Percentiles rank a stretch among this genome's conserved stretches.
Conservation (phyloP, 768 basidiomycete species). For the Russula griseocarnosa region DNA sequence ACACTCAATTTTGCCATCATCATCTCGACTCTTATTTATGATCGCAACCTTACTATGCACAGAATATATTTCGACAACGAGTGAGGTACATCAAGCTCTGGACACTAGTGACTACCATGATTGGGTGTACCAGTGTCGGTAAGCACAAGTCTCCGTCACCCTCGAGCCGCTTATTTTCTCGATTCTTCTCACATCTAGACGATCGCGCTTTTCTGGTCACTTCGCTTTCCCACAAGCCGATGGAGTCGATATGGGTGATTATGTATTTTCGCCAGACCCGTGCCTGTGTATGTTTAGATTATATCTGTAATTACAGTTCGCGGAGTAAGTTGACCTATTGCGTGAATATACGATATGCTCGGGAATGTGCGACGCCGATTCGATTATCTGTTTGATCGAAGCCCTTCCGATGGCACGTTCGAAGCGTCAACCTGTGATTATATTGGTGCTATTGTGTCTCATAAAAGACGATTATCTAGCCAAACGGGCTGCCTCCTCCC, state of each 20-base stretch:
- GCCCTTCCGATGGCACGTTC: neutral
- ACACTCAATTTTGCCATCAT: neutral
- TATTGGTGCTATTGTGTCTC: neutral
- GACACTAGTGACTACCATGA: neutral
- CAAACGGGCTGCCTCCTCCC: neutral
- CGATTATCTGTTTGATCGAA: conserved; percentile 4
- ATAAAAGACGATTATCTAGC: neutral
- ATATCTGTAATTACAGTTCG: neutral
- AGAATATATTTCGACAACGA: neutral
- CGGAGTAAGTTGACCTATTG: neutral
- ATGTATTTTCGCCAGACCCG: neutral
- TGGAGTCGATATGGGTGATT: neutral
- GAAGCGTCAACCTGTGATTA: neutral
- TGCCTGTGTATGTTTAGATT: neutral
- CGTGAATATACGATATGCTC: neutral
- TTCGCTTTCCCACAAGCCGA: neutral
- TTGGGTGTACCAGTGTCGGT: neutral
- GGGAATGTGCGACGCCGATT: conserved; percentile 1
- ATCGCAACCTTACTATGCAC: neutral
- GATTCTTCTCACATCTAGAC: neutral
- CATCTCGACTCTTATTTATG: neutral
- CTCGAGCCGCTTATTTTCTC: neutral
- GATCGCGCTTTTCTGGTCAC: neutral
- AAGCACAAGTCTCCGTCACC: neutral
- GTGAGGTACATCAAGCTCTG: neutral